Evolutionary conservation across 129 eudicot species (phyloP).

Genomic region (Flaveria trinervia): DNA sequence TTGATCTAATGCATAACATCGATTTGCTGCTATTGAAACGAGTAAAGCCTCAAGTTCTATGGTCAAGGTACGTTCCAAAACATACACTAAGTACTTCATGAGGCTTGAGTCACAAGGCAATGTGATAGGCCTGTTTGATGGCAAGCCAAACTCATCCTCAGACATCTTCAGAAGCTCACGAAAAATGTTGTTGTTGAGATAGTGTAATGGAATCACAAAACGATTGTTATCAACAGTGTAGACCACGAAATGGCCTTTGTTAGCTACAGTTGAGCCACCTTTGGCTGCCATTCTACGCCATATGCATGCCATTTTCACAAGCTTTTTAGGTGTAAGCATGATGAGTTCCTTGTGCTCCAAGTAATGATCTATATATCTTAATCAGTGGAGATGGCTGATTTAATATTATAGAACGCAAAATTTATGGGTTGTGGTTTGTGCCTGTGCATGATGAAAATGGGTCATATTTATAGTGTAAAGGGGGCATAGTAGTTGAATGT

Average conservation of each 20-base stretch:
- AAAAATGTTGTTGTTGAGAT: constrained; percentile 46
- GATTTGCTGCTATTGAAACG: constrained; percentile 34
- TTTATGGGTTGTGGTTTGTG: background rate
- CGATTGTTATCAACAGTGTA: constrained; percentile 49
- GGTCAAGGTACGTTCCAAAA: constrained; percentile 30
- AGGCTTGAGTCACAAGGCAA: constrained; percentile 48
- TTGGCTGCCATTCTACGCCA: constrained; percentile 43
- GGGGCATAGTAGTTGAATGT: constrained; percentile 6
- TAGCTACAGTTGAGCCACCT: constrained; percentile 24
- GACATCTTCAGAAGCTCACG: constrained; percentile 54
- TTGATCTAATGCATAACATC: constrained; percentile 25
- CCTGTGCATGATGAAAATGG: background rate
- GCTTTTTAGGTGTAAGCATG: constrained; percentile 44
- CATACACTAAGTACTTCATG: constrained; percentile 36
- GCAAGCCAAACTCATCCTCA: constrained; percentile 65
- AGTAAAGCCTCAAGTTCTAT: constrained; percentile 41
- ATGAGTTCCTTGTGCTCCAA: background rate
- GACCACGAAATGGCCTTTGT: constrained; percentile 55
- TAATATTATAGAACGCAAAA: background rate
- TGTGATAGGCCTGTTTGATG: constrained; percentile 50
- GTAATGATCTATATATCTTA: background rate
- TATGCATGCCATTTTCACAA: constrained; percentile 48
- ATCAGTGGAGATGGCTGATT: background rate
- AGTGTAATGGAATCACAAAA: constrained; percentile 44
- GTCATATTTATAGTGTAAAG: constrained; percentile 21